Base-by-base conservation (phyloP, 495 filamentous ascomycete species). In the Xylaria castorea region DNA sequence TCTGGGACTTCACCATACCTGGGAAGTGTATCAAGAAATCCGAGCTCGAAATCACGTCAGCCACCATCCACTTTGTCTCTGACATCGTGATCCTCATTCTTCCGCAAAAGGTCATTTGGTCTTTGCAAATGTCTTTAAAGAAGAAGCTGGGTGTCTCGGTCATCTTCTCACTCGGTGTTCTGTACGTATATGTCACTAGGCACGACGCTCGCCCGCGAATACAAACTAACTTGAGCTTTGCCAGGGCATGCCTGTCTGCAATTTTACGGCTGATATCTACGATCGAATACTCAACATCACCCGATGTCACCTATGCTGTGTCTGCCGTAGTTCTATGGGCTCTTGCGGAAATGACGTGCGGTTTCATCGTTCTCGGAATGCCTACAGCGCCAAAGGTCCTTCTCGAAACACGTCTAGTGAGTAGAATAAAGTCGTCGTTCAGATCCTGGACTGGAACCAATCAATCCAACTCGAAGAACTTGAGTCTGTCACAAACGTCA, bases 51-150 rank as follows among this genome's bases (percentile, higher is more conserved):
- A 66, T 71, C 14, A 40, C 67, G 6, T 71, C 68, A 18, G 75
- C 74, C 16, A 71, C 30, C 30, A 62, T 79, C 34, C 73, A 80
- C 40, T 74, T 82, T 8, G 66, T 70, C 22, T 73, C 78, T 16
- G 80, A 82, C 68, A 20, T 82, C 5, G 66, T 75, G 38, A 81
- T 81, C 40, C 57, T 82, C 2, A 20, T 75, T 30, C 74, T 82
- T 16, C 80, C 81, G 1, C 77, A 81, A 30, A 50, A 68, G 3
- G 74, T 76, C 58, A 75, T 82, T 60, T 81, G 77, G 70, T 66
- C 14, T 12, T 62, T 82, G 72, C 72, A 77, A 6, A 53, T 79
- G 64, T 66, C 57, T 5, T 18, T 67, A 46, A 58, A 72, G 40
- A 79, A 79, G 72, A 76, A 63, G 68, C 48, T 79, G 38, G 75